Evolutionary conservation across 2,329 filamentous ascomycete genomes (phyloP), one percentile per base, ranked within the genome.

Genomic region (Cladophialophora yegresii): DNA sequence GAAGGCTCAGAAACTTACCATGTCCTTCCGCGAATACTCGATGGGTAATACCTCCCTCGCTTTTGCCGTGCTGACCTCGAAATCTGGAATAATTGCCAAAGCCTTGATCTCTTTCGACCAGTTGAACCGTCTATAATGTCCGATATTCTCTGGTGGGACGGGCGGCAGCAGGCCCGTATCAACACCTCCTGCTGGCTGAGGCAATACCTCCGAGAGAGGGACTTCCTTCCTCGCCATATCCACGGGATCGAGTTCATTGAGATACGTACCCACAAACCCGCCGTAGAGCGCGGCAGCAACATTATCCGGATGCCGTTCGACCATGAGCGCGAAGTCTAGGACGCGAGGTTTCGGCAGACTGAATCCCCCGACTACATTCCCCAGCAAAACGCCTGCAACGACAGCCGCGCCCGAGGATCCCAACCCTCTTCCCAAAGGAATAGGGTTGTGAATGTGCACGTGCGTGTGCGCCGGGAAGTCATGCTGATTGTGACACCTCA

Each of bases 271-370:
- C 28, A 99, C 92, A 71, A 99, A 98, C 33, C 95, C 95, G 70
- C 95, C 95, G 73, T 96, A 98, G 40, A 98, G 85, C 7, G 95
- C 93, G 13, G 95, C 95, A 63, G 93, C 95, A 58, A 99, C 92
- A 74, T 96, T 96, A 79, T 96, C 92, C 10, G 92, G 92, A 77
- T 96, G 92, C 69, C 92, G 87, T 78, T 96, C 76, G 77, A 71
- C 96, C 95, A 99, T 99, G 70, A 99, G 82, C 75, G 92, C 96
- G 77, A 92, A 99, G 79, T 99, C 95, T 72, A 99, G 88, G 75
- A 99, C 85, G 45, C 95, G 85, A 64, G 86, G 87, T 32, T 68
- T 64, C 7, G 69, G 50, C 68, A 99, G 81, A 51, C 88, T 83
- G 66, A 99, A 83, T 33, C 89, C 84, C 43, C 93, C 93, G 54